A percentile compares a stretch with the other conserved stretches of the same genome.
Evolutionary conservation across 257 asterid species (phyloP).

Genomic region (Catharanthus roseus): DNA sequence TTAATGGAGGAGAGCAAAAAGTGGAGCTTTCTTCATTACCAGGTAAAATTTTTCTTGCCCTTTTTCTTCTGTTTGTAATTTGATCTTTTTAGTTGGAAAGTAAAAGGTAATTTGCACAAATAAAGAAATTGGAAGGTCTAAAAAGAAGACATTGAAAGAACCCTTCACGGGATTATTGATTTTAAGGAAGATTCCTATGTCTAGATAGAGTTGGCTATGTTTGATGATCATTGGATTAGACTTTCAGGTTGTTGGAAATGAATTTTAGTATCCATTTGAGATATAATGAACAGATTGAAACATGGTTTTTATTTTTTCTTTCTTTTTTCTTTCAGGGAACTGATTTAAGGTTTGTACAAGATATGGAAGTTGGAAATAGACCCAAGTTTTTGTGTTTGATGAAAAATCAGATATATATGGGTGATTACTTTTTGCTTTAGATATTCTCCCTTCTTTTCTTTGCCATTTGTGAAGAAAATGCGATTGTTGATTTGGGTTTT

Average conservation of each 20-base stretch:
- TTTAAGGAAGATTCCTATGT: conserved; percentile 7
- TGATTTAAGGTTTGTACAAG: conserved; percentile 8
- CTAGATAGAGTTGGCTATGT: neutral
- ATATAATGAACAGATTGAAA: neutral
- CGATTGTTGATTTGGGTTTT: conserved; percentile 35
- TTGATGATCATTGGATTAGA: conserved; percentile 1
- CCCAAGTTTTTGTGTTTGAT: neutral
- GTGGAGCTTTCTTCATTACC: conserved; percentile 42
- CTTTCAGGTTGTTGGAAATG: neutral
- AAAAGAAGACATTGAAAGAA: conserved; percentile 4
- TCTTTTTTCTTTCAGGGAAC: conserved; percentile 11
- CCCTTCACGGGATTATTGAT: conserved; percentile 1
- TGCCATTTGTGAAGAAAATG: conserved; percentile 18
- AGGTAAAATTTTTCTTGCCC: conserved; percentile 30
- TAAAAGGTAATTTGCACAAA: neutral
- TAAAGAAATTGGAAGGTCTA: neutral
- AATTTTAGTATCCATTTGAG: neutral
- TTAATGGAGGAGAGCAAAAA: conserved; percentile 27
- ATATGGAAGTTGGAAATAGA: conserved; percentile 8
- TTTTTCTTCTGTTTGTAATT: conserved; percentile 10
- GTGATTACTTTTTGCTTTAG: neutral
- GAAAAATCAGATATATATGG: conserved; percentile 5
- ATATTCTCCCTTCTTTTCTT: neutral
- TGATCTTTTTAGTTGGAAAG: conserved; percentile 25
- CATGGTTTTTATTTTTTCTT: neutral